phyloP scores from a whole-genome alignment of 192 early-diverging fungal genomes.

The Lobosporangium transversale region DNA sequence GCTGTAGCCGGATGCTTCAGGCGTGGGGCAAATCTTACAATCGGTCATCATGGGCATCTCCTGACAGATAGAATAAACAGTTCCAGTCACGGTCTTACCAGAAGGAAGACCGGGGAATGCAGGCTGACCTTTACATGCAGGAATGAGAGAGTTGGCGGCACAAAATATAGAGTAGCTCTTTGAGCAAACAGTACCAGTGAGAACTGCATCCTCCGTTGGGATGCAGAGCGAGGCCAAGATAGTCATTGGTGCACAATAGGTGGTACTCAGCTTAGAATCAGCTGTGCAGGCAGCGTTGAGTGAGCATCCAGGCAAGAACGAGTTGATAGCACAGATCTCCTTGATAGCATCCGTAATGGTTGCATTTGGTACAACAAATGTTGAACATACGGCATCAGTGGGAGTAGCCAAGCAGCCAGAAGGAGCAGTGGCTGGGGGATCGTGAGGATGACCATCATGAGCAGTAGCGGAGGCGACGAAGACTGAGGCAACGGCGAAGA shows the following conservation, averaged over 20 bases:
- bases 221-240: constrained; percentile 43
- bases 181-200: constrained; percentile 27
- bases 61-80: constrained; percentile 49
- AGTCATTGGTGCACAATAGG: constrained; percentile 38
- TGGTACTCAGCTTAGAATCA: constrained; percentile 15
- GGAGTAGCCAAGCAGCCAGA: constrained; percentile 44
- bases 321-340: constrained; percentile 39
- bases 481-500: constrained; percentile 30
- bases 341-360: constrained; percentile 24
- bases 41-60: constrained; percentile 39
- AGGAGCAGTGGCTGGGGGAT: constrained; percentile 9
- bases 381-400: constrained; percentile 35
- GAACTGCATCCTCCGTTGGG: constrained; percentile 23
- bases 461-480: constrained; percentile 28
- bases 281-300: constrained; percentile 42
- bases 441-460: constrained; percentile 37
- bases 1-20: constrained; percentile 47
- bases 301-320: constrained; percentile 51
- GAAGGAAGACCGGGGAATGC: constrained; percentile 48
- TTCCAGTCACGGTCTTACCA: constrained; percentile 37
- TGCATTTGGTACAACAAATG: constrained; percentile 24
- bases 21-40: constrained; percentile 51
- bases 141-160: constrained; percentile 26
- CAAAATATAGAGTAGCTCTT: constrained; percentile 42
- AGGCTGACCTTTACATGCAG: constrained; percentile 35